These are phyloP conservation scores for Veloboletus limbatus DNA, from an alignment of 1,284 basidiomycete genomes.

Conservation along the genomic window DNA sequence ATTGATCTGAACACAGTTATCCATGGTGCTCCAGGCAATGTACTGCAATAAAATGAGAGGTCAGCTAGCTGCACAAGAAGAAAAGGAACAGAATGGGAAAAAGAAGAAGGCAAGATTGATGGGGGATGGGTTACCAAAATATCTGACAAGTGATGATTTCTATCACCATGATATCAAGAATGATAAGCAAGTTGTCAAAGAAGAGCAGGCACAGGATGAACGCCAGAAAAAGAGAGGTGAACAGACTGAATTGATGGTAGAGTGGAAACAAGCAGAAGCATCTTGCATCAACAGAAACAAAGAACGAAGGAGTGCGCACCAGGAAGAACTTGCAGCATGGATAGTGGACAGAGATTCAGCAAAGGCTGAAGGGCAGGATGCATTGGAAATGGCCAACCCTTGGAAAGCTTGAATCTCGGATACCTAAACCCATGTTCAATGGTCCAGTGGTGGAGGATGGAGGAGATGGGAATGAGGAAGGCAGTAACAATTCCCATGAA, in stretches of 20 bases:
- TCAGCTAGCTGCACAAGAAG: conserved; percentile 15
- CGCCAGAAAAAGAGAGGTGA: not conserved
- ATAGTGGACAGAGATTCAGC: not conserved
- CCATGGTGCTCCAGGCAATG: too few relatives aligned
- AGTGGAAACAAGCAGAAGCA: not conserved
- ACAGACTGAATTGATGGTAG: not conserved
- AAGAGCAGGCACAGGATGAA: not conserved
- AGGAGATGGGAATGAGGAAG: not conserved
- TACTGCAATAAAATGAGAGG: not conserved
- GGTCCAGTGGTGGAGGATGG: too few relatives aligned
- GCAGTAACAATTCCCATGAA: not conserved
- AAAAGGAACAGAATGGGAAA: not conserved
- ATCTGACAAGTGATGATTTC: conserved; percentile 10
- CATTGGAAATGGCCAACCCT: not conserved
- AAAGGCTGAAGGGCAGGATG: not conserved
- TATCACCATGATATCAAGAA: conserved; percentile 1
- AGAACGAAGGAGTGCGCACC: not conserved
- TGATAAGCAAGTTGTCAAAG: not conserved
- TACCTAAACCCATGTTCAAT: not conserved
- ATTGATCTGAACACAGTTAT: too few relatives aligned
- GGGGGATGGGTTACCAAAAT: conserved; percentile 10
- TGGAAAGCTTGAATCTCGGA: not conserved
- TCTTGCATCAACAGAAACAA: not conserved
- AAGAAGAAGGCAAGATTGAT: conserved; percentile 2
- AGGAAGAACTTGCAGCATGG: not conserved